Conservation (phyloP, 345 rosid genomes). For the Eucalyptus polybractea region DNA sequence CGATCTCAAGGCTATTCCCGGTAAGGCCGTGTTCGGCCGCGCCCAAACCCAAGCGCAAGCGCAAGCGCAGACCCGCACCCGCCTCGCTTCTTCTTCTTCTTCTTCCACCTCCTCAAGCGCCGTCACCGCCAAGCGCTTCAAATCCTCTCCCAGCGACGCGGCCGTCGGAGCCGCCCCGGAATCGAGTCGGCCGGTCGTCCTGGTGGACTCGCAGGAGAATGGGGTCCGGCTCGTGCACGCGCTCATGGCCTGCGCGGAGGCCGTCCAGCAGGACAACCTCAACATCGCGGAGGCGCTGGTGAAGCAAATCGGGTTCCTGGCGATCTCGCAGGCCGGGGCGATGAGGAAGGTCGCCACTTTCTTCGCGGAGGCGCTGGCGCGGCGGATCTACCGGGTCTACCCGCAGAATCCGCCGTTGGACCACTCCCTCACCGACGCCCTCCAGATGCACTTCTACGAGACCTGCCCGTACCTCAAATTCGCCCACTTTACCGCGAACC, state of each 20-base stretch:
- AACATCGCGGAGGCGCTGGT: conserved; percentile 50
- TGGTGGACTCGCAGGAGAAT: conserved; percentile 72
- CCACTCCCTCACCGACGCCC: conserved; percentile 33
- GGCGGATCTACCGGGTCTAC: conserved; percentile 41
- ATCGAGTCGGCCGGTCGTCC: conserved; percentile 35
- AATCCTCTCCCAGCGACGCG: neutral
- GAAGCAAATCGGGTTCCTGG: conserved; percentile 50
- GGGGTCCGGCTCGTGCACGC: conserved; percentile 72
- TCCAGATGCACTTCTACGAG: conserved; percentile 84
- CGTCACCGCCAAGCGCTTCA: neutral
- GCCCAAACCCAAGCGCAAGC: neutral
- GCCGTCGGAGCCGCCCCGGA: conserved; percentile 5
- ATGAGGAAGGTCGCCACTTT: conserved; percentile 73
- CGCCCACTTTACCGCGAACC: conserved; percentile 82
- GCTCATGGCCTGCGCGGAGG: conserved; percentile 75
- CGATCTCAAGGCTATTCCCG: conserved; percentile 66
- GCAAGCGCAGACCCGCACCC: too few relatives aligned
- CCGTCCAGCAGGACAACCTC: conserved; percentile 43
- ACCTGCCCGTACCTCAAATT: conserved; percentile 79
- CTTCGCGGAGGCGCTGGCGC: conserved; percentile 78
- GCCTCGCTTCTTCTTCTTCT: neutral
- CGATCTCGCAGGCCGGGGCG: conserved; percentile 53
- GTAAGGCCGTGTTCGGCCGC: conserved; percentile 40
- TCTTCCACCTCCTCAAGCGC: neutral
- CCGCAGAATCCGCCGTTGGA: conserved; percentile 29